phyloP scores from a whole-genome alignment of 371 early-diverging fungal genomes.

The Mucor velutinosus region DNA sequence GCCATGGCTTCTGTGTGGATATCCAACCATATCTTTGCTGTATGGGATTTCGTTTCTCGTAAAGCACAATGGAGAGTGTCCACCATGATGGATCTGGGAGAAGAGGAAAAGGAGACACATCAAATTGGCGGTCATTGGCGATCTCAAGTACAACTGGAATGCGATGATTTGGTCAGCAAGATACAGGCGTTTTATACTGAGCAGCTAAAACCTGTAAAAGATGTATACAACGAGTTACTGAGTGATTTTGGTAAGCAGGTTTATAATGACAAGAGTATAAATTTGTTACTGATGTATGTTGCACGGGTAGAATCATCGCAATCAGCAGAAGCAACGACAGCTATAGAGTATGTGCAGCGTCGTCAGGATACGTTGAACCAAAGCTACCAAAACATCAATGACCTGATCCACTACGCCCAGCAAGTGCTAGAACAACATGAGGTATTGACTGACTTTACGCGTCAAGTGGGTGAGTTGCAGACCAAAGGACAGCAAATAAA shows the following conservation, averaged over 20 bases:
- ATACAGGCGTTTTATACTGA: slow-evolving; percentile 10
- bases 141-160: slow-evolving; percentile 9
- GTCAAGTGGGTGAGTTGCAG: slow-evolving; percentile 1
- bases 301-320: neutral
- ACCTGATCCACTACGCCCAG: slow-evolving; percentile 21
- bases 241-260: slow-evolving; percentile 10
- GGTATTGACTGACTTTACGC: slow-evolving; percentile 17
- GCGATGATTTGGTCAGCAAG: slow-evolving; percentile 9
- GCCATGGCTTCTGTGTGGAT: slow-evolving; percentile 25
- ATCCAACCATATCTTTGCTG: slow-evolving; percentile 20
- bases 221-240: slow-evolving; percentile 7
- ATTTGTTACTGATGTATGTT: neutral
- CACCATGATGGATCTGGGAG: neutral
- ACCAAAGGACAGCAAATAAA: slow-evolving; percentile 7
- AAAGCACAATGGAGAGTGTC: slow-evolving; percentile 38
- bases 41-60: slow-evolving; percentile 37
- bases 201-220: slow-evolving; percentile 3
- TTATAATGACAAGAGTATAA: neutral
- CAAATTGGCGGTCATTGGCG: neutral
- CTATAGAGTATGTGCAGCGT: slow-evolving; percentile 22
- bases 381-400: slow-evolving; percentile 22
- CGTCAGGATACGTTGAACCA: slow-evolving; percentile 34
- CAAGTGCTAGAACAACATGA: slow-evolving; percentile 29
- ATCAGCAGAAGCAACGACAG: neutral
- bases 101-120: neutral